Evolutionary conservation across 2,329 filamentous ascomycete species (phyloP).

Genomic region (Phialophora macrospora): DNA sequence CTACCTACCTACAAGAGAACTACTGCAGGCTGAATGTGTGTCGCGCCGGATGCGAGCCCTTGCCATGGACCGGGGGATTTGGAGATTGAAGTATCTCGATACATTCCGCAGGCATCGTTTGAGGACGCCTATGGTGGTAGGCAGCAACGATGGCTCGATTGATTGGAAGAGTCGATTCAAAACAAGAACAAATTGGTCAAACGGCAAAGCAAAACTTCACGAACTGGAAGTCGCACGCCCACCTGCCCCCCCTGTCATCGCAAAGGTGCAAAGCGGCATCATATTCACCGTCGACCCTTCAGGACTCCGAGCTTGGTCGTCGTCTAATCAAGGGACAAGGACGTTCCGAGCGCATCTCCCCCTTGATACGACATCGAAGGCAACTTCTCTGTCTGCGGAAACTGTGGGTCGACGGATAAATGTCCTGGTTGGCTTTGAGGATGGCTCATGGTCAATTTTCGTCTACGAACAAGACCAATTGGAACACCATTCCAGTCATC

Average conservation of each 20-base stretch:
- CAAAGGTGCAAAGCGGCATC: constrained; percentile 76
- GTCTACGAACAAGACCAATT: constrained; percentile 44
- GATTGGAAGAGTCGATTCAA: constrained; percentile 92
- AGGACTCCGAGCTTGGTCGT: constrained; percentile 83
- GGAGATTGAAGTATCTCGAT: constrained; percentile 86
- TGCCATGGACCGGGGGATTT: constrained; percentile 81
- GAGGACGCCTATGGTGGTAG: neutral
- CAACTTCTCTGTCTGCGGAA: constrained; percentile 70
- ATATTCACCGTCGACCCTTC: constrained; percentile 75
- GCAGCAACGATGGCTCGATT: constrained; percentile 59
- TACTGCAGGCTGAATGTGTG: constrained; percentile 70
- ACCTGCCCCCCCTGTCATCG: constrained; percentile 66
- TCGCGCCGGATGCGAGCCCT: constrained; percentile 76
- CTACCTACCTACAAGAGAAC: constrained; percentile 70
- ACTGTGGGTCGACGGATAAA: constrained; percentile 57
- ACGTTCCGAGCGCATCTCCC: constrained; percentile 60
- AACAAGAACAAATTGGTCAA: constrained; percentile 87
- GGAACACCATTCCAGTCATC: constrained; percentile 49
- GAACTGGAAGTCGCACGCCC: constrained; percentile 70
- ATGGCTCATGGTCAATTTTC: constrained; percentile 76
- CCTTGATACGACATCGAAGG: constrained; percentile 44
- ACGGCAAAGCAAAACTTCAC: constrained; percentile 77
- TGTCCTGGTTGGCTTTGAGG: constrained; percentile 70
- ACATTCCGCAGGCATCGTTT: constrained; percentile 55
- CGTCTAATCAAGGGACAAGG: constrained; percentile 63